Evolutionary conservation across 768 basidiomycete species (phyloP).

Genomic region (Amanita jacksonii): DNA sequence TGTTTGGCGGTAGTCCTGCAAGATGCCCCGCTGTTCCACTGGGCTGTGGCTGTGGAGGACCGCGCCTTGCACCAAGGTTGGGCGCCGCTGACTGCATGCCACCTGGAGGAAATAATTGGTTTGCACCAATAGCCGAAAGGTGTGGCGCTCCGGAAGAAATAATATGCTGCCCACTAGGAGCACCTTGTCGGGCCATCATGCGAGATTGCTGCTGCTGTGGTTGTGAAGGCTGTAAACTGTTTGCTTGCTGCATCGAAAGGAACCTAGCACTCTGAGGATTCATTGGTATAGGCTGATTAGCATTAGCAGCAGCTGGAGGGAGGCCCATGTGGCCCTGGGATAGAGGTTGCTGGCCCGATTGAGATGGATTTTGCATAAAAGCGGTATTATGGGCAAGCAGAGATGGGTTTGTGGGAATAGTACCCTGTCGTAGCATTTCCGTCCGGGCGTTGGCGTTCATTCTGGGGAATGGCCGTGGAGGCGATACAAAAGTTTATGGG

Average conservation of each 20-base stretch:
- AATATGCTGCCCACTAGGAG: slow-evolving; percentile 17
- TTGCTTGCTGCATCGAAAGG: slow-evolving; percentile 22
- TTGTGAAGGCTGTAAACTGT: slow-evolving; percentile 19
- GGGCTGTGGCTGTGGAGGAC: slow-evolving; percentile 46
- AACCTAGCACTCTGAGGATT: slow-evolving; percentile 19
- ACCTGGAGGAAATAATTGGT: slow-evolving; percentile 31
- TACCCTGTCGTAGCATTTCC: slow-evolving; percentile 39
- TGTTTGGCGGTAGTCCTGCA: slow-evolving; percentile 22
- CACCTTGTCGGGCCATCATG: slow-evolving; percentile 28
- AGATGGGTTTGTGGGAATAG: slow-evolving; percentile 24
- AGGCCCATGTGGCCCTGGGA: slow-evolving; percentile 21
- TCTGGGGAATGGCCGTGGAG: slow-evolving; percentile 10
- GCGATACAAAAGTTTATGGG: slow-evolving; percentile 12
- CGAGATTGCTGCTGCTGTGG: slow-evolving; percentile 25
- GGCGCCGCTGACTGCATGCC: slow-evolving; percentile 28
- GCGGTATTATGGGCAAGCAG: slow-evolving; percentile 27
- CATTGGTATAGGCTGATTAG: slow-evolving; percentile 29
- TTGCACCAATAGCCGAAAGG: slow-evolving; percentile 23
- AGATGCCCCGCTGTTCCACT: slow-evolving; percentile 28
- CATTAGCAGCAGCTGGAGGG: slow-evolving; percentile 20
- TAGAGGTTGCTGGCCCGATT: slow-evolving; percentile 23
- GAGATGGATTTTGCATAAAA: slow-evolving; percentile 31
- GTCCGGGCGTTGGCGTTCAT: slow-evolving; percentile 43
- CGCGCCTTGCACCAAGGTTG: slow-evolving; percentile 36
- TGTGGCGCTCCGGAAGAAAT: slow-evolving; percentile 17